Base-by-base conservation (phyloP, 805 yeast species). In the Candida coleopterorum region DNA sequence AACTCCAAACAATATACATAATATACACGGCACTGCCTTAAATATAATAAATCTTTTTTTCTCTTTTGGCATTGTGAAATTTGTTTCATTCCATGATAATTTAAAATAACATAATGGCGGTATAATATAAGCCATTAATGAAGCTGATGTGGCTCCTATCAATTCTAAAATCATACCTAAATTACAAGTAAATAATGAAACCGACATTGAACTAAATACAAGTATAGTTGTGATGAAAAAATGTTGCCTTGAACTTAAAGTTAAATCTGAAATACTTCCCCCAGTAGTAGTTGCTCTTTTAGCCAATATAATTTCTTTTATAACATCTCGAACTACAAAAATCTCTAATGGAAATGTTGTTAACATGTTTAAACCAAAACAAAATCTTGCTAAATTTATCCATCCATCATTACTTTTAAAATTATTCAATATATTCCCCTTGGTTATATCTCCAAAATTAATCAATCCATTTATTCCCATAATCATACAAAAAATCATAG, bases 141-240 rank as follows among this genome's bases (percentile, higher is more conserved):
- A 86, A 0, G 97, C 97, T 0, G 95, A 83, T 0, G 95, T 83
- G 0, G 96, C 89, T 2, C 97, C 97, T 22, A 87, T 88, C 3
- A 89, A 68, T 53, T 90, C 97, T 27, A 89, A 67, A 20, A 90
- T 81, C 9, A 93, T 84, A 1, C 97, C 97, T 38, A 89, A 67
- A 46, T 88, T 86, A 52, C 96, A 89, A 0, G 96, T 86, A 39
- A 79, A 60, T 22, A 90, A 62, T 0, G 97, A 72, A 2, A 87
- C 79, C 0, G 75, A 50, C 89, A 88, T 83, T 0, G 95, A 82
- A 0, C 75, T 41, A 20, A 81, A 61, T 1, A 85, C 84, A 31
- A 86, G 58, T 0, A 70, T 48, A 0, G 87, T 73, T 0, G 97
- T 90, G 26, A 83, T 66, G 9, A 73, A 37, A 25, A 78, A 58